Evolutionary conservation across 2,329 filamentous ascomycete genomes (phyloP).

Genomic region (Coniochaeta hoffmannii): DNA sequence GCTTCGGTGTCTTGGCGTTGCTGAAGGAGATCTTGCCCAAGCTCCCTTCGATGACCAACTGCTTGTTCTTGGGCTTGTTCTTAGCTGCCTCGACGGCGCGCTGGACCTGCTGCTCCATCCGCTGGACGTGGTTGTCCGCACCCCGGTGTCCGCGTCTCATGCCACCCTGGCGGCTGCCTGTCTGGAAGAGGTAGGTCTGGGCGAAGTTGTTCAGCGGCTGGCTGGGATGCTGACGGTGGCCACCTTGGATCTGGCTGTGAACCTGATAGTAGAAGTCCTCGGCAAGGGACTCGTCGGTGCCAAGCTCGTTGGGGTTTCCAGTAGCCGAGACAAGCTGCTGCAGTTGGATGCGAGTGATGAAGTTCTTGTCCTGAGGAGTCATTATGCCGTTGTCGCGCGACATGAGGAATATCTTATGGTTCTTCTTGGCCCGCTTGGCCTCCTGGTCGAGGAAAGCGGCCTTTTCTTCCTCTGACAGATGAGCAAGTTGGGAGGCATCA

Average conservation of each 20-base stretch:
- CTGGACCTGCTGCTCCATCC: conserved; percentile 99
- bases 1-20: conserved; percentile 95
- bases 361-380: conserved; percentile 99
- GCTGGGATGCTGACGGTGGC: conserved; percentile 81
- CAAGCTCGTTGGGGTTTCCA: conserved; percentile 74
- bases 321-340: conserved; percentile 93
- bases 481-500: conserved; percentile 65
- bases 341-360: conserved; percentile 94
- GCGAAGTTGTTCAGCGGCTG: conserved; percentile 95
- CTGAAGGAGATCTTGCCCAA: conserved; percentile 98
- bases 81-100: conserved; percentile 95
- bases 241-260: conserved; percentile 86
- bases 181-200: conserved; percentile 95
- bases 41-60: conserved; percentile 92
- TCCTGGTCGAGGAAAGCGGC: conserved; percentile 81
- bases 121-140: conserved; percentile 94
- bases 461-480: conserved; percentile 78
- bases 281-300: conserved; percentile 69
- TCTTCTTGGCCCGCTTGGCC: conserved; percentile 89
- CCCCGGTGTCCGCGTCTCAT: conserved; percentile 70
- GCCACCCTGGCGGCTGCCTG: conserved; percentile 71
- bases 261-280: conserved; percentile 99
- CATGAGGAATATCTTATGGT: conserved; percentile 93
- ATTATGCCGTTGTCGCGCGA: conserved; percentile 95
- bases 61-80: conserved; percentile 94